A percentile compares a stretch with the other conserved stretches of the same genome.
These are phyloP conservation scores for Globisporangium nodosum DNA, from an alignment of 352 stramenopile genomes.

Conservation along the genomic window DNA sequence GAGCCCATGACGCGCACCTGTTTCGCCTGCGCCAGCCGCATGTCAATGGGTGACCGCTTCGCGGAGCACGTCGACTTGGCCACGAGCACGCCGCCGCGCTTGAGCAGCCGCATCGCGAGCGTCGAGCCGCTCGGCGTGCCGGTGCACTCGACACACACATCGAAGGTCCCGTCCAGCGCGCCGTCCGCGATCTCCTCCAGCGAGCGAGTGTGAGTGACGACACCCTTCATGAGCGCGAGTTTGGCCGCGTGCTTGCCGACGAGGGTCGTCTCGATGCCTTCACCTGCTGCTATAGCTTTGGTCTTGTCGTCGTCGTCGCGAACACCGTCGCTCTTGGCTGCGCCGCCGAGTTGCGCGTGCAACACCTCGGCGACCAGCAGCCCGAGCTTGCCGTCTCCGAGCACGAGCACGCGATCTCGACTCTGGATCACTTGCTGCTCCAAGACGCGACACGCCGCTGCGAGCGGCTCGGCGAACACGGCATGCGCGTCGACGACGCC, in stretches of 20 bases:
- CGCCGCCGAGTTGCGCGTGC: conserved; percentile 17
- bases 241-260: conserved; percentile 61
- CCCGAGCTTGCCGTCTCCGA: conserved; percentile 88
- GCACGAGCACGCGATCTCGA: conserved; percentile 61
- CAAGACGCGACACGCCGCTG: conserved; percentile 78
- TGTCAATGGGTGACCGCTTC: conserved; percentile 25
- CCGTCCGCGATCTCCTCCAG: conserved; percentile 11
- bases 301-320: neutral
- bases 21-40: conserved; percentile 29
- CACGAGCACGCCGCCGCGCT: conserved; percentile 27
- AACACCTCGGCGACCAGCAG: conserved; percentile 84
- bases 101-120: conserved; percentile 36
- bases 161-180: conserved; percentile 21
- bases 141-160: conserved; percentile 68
- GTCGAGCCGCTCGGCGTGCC: conserved; percentile 35
- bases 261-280: conserved; percentile 22
- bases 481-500: conserved; percentile 58
- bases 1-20: conserved; percentile 49
- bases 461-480: conserved; percentile 83
- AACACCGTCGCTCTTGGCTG: conserved; percentile 6
- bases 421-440: conserved; percentile 69
- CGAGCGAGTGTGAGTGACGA: conserved; percentile 29
- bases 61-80: conserved; percentile 50
- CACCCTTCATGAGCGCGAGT: conserved; percentile 39
- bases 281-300: neutral